phyloP scores from a whole-genome alignment of 257 asterid species.

The Solanum chiquidenum region DNA sequence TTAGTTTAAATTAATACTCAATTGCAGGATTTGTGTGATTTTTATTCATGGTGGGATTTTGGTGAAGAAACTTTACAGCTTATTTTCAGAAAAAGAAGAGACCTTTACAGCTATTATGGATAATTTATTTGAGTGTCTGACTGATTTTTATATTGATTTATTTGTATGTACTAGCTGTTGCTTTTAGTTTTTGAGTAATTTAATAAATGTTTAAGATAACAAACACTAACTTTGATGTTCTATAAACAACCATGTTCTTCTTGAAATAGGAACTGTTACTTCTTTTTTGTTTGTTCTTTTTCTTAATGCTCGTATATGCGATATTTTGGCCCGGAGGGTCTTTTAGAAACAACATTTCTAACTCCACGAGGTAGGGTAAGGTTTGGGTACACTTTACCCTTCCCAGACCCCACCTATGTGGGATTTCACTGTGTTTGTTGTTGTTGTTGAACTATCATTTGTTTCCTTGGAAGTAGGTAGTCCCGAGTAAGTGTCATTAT shows the following conservation, averaged over 20 bases:
- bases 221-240: neutral
- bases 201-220: neutral
- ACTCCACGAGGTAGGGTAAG: neutral
- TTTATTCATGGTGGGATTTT: neutral
- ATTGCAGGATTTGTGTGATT: neutral
- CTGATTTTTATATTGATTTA: neutral
- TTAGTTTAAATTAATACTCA: neutral
- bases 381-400: neutral
- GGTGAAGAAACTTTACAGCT: neutral
- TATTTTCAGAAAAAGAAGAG: no score
- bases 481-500: neutral
- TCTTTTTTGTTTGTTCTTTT: neutral
- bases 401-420: neutral
- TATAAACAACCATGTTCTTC: neutral
- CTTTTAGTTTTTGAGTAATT: neutral
- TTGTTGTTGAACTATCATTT: neutral
- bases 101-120: neutral
- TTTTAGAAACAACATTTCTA: neutral
- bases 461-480: neutral
- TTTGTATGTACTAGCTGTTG: neutral
- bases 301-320: neutral
- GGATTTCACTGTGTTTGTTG: neutral
- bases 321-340: neutral
- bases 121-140: neutral
- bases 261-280: neutral